Base-by-base conservation (phyloP, 345 rosid species). In the Excoecaria agallocha region DNA sequence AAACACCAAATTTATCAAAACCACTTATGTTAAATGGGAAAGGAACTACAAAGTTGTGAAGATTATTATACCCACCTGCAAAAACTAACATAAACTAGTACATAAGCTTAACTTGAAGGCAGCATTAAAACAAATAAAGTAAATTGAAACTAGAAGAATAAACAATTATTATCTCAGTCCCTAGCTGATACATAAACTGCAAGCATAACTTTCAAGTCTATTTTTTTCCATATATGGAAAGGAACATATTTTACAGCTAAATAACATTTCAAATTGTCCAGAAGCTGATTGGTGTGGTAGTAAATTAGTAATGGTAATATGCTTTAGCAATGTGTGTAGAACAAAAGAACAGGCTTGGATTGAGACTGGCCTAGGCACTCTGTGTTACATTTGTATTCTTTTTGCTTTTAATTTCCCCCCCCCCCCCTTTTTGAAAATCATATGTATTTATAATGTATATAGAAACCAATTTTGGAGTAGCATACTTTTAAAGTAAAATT, bases 51-150 rank as follows among this genome's bases (percentile, higher is more conserved):
- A 89, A 78, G 73, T 84, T 89, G 3, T 79, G 94, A 74, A 90
- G 97, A 78, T 71, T 95, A 75, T 85, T 96, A 56, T 93, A 75
- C 77, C 94, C 97, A 0, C 85, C 84, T 57, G 86, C 86, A 2
- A 87, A 74, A 62, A n/a, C n/a, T n/a, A n/a, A n/a, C n/a, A n/a
- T n/a, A n/a, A n/a, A n/a, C n/a, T n/a, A n/a, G n/a, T n/a, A 89
- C 88, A 72, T 81, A 65, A 45, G 64, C 72, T 49, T 37, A 70
- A 30, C 80, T 24, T 78, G 81, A 77, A 64, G 72, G 61, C 60
- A 78, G 57, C 54, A 62, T 16, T 52, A 75, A 75, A 71, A 54
- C 80, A 63, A 79, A 75, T 66, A 85, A 73, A 79, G 77, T 67
- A 37, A 74, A 73, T 22, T 12, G 9, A 9, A 65, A 58, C 75